Percentiles rank a stretch among this genome's conserved stretches.
phyloP scores from a whole-genome alignment of 2,329 filamentous ascomycete species.

The Pseudogymnoascus sp. region DNA sequence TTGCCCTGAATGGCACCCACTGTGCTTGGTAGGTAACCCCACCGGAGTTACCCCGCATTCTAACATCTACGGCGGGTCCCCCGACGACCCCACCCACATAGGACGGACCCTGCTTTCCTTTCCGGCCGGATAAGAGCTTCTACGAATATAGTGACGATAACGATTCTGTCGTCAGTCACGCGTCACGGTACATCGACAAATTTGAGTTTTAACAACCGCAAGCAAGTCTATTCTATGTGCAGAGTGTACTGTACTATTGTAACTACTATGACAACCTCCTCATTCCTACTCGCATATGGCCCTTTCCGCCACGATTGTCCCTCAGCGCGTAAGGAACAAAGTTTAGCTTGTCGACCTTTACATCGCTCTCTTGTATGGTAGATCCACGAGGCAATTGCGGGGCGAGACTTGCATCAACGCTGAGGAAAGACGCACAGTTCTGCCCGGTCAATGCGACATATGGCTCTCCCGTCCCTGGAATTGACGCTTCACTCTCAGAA shows the following conservation, averaged over 20 bases:
- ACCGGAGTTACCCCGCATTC: slow-evolving; percentile 6
- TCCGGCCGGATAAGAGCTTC: not conserved
- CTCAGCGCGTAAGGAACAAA: slow-evolving; percentile 52
- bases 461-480: slow-evolving; percentile 18
- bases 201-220: not conserved
- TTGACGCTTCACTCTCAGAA: slow-evolving; percentile 16
- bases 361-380: slow-evolving; percentile 19
- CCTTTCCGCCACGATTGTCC: slow-evolving; percentile 48
- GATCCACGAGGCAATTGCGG: slow-evolving; percentile 9
- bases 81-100: too few relatives aligned
- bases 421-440: slow-evolving; percentile 19
- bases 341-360: slow-evolving; percentile 32
- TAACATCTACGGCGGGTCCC: not conserved
- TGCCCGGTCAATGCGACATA: slow-evolving; percentile 21
- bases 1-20: too few relatives aligned
- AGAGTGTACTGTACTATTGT: not conserved
- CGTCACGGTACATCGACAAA: not conserved
- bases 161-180: not conserved
- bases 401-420: slow-evolving; percentile 10
- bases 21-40: not conserved
- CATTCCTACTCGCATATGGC: slow-evolving; percentile 46
- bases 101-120: not conserved
- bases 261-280: not conserved
- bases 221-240: slow-evolving; percentile 1
- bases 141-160: not conserved